Evolutionary conservation across 1,284 basidiomycete genomes (phyloP).

Genomic region (Cronartium quercuum): DNA sequence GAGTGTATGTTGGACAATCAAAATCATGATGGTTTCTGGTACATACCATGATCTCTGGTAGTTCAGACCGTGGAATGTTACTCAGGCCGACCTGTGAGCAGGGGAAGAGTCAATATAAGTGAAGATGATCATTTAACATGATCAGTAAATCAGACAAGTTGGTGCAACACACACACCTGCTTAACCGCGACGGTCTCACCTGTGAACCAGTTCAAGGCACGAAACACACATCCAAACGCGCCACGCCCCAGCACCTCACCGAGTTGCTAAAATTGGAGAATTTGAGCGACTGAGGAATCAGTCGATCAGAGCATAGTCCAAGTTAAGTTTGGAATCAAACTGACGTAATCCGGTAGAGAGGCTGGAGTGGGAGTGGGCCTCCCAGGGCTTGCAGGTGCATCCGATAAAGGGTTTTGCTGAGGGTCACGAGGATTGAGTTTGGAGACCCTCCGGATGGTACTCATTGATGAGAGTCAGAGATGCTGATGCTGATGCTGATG

Average conservation of each 20-base stretch:
- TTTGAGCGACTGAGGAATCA: not conserved
- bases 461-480: not conserved
- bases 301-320: not conserved
- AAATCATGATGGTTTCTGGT: not conserved
- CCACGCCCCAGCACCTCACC: slow-evolving; percentile 49
- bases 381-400: slow-evolving; percentile 4
- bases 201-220: slow-evolving; percentile 90
- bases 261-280: slow-evolving; percentile 40
- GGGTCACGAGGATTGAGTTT: not conserved
- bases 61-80: slow-evolving; percentile 83
- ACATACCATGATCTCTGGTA: slow-evolving; percentile 92
- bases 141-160: not conserved
- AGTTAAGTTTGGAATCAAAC: not conserved
- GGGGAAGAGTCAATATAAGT: not conserved
- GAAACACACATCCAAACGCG: slow-evolving; percentile 47
- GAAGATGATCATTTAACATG: not conserved
- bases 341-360: slow-evolving; percentile 37
- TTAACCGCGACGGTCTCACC: slow-evolving; percentile 94
- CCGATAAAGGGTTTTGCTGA: not conserved
- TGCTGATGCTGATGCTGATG: not conserved
- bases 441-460: slow-evolving; percentile 3
- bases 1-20: not conserved
- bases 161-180: slow-evolving; percentile 60
- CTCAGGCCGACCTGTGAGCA: slow-evolving; percentile 57
- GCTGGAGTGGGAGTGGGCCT: slow-evolving; percentile 16